Evolutionary conservation across 768 basidiomycete genomes (phyloP), one percentile per base, ranked within the genome.

Genomic region (Amanita thiersii): DNA sequence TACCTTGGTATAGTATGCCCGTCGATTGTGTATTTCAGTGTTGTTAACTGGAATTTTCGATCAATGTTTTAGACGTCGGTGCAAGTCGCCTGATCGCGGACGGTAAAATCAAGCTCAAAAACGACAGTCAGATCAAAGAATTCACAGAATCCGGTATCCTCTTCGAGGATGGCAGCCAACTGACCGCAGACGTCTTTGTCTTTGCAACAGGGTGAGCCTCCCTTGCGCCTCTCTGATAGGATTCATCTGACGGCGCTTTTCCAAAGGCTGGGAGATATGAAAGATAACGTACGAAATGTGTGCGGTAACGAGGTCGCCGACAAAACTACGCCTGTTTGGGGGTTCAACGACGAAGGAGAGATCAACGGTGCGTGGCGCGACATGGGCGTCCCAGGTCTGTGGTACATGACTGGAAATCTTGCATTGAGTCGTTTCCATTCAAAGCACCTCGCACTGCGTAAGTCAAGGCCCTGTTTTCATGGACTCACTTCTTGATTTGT

Each of bases 21-120:
- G n/a, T n/a, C n/a, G n/a, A n/a, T n/a, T n/a, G n/a, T n/a, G n/a
- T 30, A 9, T 14, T 9, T 9, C 15, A 7, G 11, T 41, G 12
- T 9, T 2, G 15, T 25, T 7, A 19, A 3, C 9, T 24, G 7
- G 21, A 0, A 35, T 1, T 20, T 9, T 24, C 15, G 14, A n/a
- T 21, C 18, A 42, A 33, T 36, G 23, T 14, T 15, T 11, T 47
- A 75, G 74, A 77, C 45, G 67, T 70, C 28, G 77, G 77, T 14
- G 71, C 70, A 2, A 71, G 70, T 45, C 65, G 75, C 53, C 57
- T 74, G 42, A 73, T 82, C 46, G 65, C 68, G 20, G 75, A 79
- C 43, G 77, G 79, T 12, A 75, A 79, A 53, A 80, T 83, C 63
- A 79, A 79, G 55, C 56, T 83, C 44, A 81, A 81, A 60, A 75